Conservation (phyloP, 345 rosid genomes). For the Clausena lansium region DNA sequence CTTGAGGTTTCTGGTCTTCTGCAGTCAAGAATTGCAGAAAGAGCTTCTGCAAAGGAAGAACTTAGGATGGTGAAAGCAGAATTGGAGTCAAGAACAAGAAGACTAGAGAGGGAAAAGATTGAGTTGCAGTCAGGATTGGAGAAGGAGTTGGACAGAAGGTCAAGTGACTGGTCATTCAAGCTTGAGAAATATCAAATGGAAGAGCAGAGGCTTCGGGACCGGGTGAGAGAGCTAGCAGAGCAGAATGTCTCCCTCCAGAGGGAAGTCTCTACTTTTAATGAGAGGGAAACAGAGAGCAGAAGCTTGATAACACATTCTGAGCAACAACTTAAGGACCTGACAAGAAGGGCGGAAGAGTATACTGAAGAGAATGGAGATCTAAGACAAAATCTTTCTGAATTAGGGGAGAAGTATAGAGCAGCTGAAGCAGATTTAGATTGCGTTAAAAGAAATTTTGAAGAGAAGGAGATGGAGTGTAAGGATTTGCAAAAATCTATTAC, state of each 20-base stretch:
- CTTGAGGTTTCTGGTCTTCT: conserved; percentile 65
- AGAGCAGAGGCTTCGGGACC: conserved; percentile 90
- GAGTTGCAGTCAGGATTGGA: conserved; percentile 82
- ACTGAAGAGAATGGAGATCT: conserved; percentile 52
- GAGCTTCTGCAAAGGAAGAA: conserved; percentile 62
- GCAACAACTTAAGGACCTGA: conserved; percentile 59
- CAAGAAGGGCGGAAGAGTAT: conserved; percentile 47
- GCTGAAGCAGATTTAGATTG: conserved; percentile 52
- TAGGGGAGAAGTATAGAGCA: conserved; percentile 53
- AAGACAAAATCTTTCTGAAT: conserved; percentile 45
- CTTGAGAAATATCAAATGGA: conserved; percentile 79
- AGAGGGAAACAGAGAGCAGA: conserved; percentile 67
- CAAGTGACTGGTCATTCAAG: conserved; percentile 83
- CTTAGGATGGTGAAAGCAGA: conserved; percentile 55
- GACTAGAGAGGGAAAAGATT: conserved; percentile 72
- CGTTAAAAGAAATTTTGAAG: conserved; percentile 63
- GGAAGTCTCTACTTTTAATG: conserved; percentile 65
- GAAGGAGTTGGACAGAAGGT: conserved; percentile 96
- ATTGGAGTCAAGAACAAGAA: conserved; percentile 46
- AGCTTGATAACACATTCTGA: conserved; percentile 50
- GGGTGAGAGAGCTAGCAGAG: conserved; percentile 95
- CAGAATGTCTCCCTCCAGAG: conserved; percentile 93
- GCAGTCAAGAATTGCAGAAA: conserved; percentile 61
- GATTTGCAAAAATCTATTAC: conserved; percentile 75
- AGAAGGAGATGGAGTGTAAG: conserved; percentile 89